Percentiles rank a stretch among this genome's conserved stretches.
phyloP scores from a whole-genome alignment of 306 rosid genomes.

The Acacia confusa region DNA sequence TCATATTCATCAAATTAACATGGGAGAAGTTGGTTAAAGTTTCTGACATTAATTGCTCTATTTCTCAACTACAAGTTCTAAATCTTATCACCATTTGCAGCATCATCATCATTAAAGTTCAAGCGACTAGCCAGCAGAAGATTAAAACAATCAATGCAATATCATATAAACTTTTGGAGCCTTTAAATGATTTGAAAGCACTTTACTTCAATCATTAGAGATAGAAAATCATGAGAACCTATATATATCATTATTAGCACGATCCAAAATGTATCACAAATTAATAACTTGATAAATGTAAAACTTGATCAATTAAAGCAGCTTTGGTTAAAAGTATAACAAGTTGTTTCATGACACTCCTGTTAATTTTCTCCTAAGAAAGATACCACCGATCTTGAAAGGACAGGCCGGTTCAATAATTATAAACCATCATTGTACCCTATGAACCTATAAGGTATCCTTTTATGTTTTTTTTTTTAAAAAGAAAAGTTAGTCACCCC shows the following conservation, averaged over 20 bases:
- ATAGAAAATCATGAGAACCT: not conserved
- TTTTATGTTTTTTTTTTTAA: not conserved
- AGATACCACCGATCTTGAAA: not conserved
- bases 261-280: not conserved
- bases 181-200: not conserved
- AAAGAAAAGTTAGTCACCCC: not conserved
- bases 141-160: not conserved
- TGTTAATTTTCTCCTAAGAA: not conserved
- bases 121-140: not conserved
- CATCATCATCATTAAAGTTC: not conserved
- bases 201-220: not conserved
- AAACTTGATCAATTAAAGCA: not conserved
- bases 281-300: no score
- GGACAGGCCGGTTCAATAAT: not conserved
- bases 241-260: not conserved
- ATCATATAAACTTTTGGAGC: not conserved
- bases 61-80: not conserved
- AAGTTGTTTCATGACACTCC: not conserved
- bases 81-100: not conserved
- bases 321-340: not conserved
- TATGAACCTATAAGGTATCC: not conserved
- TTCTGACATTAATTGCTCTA: not conserved
- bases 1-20: not conserved
- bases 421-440: not conserved
- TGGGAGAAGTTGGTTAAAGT: constrained; percentile 13